Conservation (phyloP, 2,329 filamentous ascomycete species). For the Colletotrichum endophyticum region DNA sequence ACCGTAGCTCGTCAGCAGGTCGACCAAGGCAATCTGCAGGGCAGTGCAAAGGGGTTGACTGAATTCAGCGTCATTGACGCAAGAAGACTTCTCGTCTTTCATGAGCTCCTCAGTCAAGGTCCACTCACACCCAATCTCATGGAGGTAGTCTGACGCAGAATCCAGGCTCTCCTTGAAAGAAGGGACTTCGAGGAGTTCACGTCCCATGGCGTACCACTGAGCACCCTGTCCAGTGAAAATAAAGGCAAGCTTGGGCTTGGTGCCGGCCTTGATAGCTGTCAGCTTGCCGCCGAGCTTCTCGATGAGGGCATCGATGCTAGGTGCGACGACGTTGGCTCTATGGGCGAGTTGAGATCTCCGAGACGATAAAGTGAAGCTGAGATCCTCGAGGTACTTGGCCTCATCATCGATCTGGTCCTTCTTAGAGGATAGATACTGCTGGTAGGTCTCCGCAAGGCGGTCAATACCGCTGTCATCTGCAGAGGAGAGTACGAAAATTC, state of each 20-base stretch:
- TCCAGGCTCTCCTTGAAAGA: slow-evolving; percentile 31
- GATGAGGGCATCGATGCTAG: background rate
- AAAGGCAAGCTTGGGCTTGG: background rate
- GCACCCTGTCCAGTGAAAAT: slow-evolving; percentile 31
- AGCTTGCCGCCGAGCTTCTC: background rate
- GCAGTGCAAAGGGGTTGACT: slow-evolving; percentile 36
- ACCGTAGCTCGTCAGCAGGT: slow-evolving; percentile 30
- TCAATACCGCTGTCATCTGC: background rate
- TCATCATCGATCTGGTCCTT: background rate
- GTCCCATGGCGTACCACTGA: slow-evolving; percentile 24
- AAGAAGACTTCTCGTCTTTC: slow-evolving; percentile 15
- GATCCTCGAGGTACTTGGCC: background rate
- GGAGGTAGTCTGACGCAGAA: slow-evolving; percentile 18
- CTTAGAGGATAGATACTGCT: background rate
- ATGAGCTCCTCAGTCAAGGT: slow-evolving; percentile 26
- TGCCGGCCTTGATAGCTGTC: background rate
- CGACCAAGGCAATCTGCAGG: slow-evolving; percentile 31
- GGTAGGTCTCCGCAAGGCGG: background rate
- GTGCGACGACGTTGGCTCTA: background rate
- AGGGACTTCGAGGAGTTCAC: slow-evolving; percentile 36
- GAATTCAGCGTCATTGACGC: slow-evolving; percentile 26
- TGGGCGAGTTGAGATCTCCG: background rate
- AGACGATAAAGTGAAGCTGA: background rate
- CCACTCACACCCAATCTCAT: slow-evolving; percentile 10
- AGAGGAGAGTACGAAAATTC: background rate